These are phyloP conservation scores for Aspergillus baeticus DNA, from an alignment of 495 filamentous ascomycete genomes.

Conservation along the genomic window DNA sequence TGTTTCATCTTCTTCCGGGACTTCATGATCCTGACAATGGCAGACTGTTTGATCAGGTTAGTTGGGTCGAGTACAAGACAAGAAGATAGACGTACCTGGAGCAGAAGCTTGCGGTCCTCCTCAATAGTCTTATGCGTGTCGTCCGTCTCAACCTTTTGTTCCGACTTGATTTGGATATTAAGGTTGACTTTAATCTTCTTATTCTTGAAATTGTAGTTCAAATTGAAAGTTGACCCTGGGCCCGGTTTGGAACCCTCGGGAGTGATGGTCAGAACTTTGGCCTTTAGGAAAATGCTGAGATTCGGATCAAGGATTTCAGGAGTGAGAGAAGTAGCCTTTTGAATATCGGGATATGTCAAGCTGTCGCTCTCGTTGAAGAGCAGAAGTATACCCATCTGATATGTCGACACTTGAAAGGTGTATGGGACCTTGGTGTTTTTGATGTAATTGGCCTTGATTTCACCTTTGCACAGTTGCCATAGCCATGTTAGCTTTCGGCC, in stretches of 20 bases:
- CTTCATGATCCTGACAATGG: slow-evolving; percentile 99
- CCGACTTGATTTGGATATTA: slow-evolving; percentile 90
- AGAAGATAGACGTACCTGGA: slow-evolving; percentile 73
- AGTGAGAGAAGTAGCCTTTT: slow-evolving; percentile 71
- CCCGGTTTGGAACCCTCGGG: slow-evolving; percentile 74
- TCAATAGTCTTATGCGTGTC: slow-evolving; percentile 99
- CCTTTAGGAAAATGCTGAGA: slow-evolving; percentile 80
- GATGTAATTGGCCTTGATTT: slow-evolving; percentile 90
- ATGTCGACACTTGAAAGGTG: slow-evolving; percentile 96
- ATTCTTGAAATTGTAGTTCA: slow-evolving; percentile 94
- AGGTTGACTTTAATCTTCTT: slow-evolving; percentile 98
- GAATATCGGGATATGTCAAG: slow-evolving; percentile 85
- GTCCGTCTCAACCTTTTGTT: slow-evolving; percentile 90
- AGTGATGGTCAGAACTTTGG: slow-evolving; percentile 72
- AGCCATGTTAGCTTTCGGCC: slow-evolving; percentile 96
- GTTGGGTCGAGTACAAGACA: slow-evolving; percentile 2
- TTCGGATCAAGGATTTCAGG: slow-evolving; percentile 82
- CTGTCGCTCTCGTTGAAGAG: slow-evolving; percentile 90
- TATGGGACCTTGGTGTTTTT: slow-evolving; percentile 85
- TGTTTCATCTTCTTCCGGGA: slow-evolving; percentile 99
- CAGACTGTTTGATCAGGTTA: slow-evolving; percentile 62
- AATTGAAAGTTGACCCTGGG: slow-evolving; percentile 67
- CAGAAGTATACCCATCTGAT: slow-evolving; percentile 95
- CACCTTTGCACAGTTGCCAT: slow-evolving; percentile 97
- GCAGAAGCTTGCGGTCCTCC: slow-evolving; percentile 91